Evolutionary conservation across 2,329 filamentous ascomycete species (phyloP), one percentile per base, ranked within the genome.

Genomic region (Monosporascus cannonballus): DNA sequence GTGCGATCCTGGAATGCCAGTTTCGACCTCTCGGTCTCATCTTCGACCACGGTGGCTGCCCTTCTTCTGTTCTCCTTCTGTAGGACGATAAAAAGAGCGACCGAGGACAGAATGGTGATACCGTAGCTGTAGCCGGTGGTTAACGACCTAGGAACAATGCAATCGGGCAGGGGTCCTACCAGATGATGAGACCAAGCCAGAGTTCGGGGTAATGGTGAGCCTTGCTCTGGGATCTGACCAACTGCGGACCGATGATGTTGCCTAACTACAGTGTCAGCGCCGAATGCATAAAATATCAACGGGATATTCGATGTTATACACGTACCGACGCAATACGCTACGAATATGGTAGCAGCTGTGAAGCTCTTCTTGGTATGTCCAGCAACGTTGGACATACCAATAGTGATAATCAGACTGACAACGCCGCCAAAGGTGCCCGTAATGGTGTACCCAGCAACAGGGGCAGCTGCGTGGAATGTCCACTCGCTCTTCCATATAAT

Each of bases 331-430:
- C 85, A 88, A 63, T 90, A 90, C 0, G 85, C 86, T 0, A 89
- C 85, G 56, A 90, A 91, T 1, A 89, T 85, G 0, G 84, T 83
- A 0, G 84, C 83, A 0, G 87, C 85, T 76, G 87, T 89, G 61
- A 87, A 84, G 57, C 83, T 87, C 74, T 90, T 90, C 72, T 91
- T 91, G 0, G 87, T 90, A 24, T 87, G 80, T 0, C 88, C 87
- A 0, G 87, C 86, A 0, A 90, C 85, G 58, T 91, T 91, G 11
- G 81, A 80, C 75, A 78, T 77, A 36, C 75, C 75, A 6, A 80
- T 56, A 0, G 75, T 75, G 56, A 81, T 77, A 50, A 74, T 72
- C 42, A 80, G 71, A 44, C 81, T 85, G 1, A 88, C 86, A 0
- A 88, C 85, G 0, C 81, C 83, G 0, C 86, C 86, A 57, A 90